Evolutionary conservation across 2,329 filamentous ascomycete species (phyloP), one percentile per base, ranked within the genome.

Genomic region (Myriosclerotinia scirpicola): DNA sequence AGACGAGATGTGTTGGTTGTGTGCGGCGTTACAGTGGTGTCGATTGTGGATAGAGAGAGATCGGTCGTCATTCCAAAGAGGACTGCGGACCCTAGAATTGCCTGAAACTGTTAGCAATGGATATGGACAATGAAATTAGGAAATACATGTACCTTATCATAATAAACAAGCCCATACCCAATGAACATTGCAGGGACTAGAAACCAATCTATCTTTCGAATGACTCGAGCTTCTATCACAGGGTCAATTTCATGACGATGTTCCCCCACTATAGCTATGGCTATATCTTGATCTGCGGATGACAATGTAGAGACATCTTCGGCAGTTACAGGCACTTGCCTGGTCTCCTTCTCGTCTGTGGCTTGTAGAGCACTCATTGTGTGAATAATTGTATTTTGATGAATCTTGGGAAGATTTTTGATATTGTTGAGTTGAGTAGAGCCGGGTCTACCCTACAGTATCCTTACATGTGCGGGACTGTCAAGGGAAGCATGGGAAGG

Each of bases 41-140:
- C 74, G 69, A 84, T 77, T 5, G 90, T 78, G 40, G 81, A 81
- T 53, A 93, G 83, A 1, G 79, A 69, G 4, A 93, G 82, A 73
- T 92, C 89, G 3, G 80, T 79, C 0, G 89, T 91, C 89, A 93
- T 91, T 70, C 90, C 90, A 74, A 93, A 92, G 15, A 93, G 83
- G 1, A 84, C 86, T 0, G 90, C 90, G 34, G 85, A 87, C 22
- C 90, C 90, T 3, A 93, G 81, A 69, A 93, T 92, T 9, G 90
- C 90, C 80, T 89, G 56, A 1, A 12, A 36, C 22, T 34, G 17
- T 46, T 22, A 36, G 22, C 0, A 40, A 48, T 68, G 26, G 68
- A 63, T 48, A 52, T 17, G 14, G 8, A 6, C n/a, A 26, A 26
- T 17, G 22, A 22, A n/a, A 48, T 20, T 64, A 44, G 40, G 5